Conservation (phyloP, 768 basidiomycete genomes). For the Lenzites betulinus region DNA sequence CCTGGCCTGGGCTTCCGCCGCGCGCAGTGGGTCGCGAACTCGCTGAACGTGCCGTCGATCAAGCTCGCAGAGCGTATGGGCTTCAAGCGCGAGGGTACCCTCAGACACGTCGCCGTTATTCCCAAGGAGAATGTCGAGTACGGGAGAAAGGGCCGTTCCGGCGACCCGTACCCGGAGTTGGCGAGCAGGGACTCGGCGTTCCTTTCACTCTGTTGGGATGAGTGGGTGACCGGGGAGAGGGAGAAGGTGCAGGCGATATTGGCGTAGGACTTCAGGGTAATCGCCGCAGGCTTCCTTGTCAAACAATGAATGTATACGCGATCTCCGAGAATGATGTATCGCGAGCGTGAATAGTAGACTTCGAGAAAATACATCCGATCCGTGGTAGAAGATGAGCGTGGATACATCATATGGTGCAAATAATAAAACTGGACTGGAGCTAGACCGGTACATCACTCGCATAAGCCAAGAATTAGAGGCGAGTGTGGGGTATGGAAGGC, state of each 20-base stretch:
- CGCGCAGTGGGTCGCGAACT: constrained; percentile 48
- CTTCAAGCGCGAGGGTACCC: constrained; percentile 44
- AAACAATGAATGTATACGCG: too few relatives aligned
- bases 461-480: background rate
- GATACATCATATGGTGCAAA: background rate
- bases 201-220: constrained; percentile 59
- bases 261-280: too few relatives aligned
- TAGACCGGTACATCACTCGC: background rate
- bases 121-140: constrained; percentile 25
- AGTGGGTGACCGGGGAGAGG: constrained; percentile 49
- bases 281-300: too few relatives aligned
- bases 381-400: too few relatives aligned
- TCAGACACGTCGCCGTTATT: constrained; percentile 42
- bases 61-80: constrained; percentile 47
- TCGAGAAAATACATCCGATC: too few relatives aligned
- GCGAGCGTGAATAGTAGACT: too few relatives aligned
- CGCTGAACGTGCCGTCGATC: constrained; percentile 40
- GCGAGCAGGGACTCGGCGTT: constrained; percentile 49
- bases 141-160: constrained; percentile 30
- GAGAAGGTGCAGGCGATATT: constrained; percentile 31
- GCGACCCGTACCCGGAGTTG: constrained; percentile 31
- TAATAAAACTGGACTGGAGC: background rate
- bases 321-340: too few relatives aligned
- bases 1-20: constrained; percentile 48
- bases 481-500: constrained; percentile 5